phyloP scores from a whole-genome alignment of 768 basidiomycete species.

The Phanerochaete carnosa region DNA sequence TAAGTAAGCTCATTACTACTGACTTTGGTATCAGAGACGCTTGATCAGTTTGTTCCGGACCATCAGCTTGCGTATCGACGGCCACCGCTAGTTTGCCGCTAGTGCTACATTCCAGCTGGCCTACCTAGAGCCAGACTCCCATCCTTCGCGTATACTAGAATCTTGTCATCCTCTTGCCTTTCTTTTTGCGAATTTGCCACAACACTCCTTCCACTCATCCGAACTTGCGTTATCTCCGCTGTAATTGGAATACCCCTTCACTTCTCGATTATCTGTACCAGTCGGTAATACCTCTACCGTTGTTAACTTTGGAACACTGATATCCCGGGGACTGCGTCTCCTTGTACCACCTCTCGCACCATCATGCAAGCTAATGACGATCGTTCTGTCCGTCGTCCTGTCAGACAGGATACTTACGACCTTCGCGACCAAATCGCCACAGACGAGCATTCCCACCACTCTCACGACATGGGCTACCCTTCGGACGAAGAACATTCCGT shows the following conservation, averaged over 20 bases:
- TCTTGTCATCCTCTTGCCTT: not conserved
- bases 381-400: conserved; percentile 2
- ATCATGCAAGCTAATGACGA: not conserved
- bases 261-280: not conserved
- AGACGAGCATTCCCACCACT: conserved; percentile 47
- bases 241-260: not conserved
- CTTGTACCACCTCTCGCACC: not conserved
- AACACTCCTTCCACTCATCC: not conserved
- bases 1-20: too few relatives aligned
- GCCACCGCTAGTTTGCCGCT: not conserved
- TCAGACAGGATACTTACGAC: conserved; percentile 66
- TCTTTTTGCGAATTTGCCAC: not conserved
- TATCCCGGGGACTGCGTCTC: conserved; percentile 1
- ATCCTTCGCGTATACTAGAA: not conserved
- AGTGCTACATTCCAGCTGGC: not conserved
- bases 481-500: conserved; percentile 81
- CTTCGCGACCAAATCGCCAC: conserved; percentile 59
- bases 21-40: too few relatives aligned
- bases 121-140: not conserved
- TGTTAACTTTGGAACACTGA: not conserved
- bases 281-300: not conserved
- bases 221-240: not conserved
- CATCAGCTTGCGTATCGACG: not conserved
- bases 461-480: conserved; percentile 45
- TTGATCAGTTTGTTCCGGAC: not conserved